Conservation (phyloP, 371 early-diverging fungal species). For the Apophysomyces trapeziformis region DNA sequence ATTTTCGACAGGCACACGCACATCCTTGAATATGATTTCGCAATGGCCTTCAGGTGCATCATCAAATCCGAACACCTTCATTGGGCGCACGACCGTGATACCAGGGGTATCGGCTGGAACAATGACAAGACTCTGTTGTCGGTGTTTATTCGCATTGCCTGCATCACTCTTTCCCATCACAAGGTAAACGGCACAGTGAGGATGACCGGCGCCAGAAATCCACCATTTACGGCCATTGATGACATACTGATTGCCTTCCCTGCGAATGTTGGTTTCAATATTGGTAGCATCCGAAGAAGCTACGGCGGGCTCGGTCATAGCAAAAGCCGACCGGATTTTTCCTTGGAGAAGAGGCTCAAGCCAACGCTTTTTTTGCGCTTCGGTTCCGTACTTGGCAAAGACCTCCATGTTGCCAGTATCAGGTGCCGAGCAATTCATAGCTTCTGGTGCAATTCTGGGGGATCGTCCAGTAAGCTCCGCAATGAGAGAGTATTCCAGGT, state of each 20-base stretch:
- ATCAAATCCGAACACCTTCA: constrained; percentile 93
- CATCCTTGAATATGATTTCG: constrained; percentile 90
- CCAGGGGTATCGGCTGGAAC: constrained; percentile 92
- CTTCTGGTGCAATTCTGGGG: constrained; percentile 82
- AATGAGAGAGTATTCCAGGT: constrained; percentile 91
- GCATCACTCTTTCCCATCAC: constrained; percentile 90
- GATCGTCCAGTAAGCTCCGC: constrained; percentile 89
- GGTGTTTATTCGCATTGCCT: constrained; percentile 70
- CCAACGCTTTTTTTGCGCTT: constrained; percentile 86
- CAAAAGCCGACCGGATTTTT: constrained; percentile 94
- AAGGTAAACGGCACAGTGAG: constrained; percentile 86
- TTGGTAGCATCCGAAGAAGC: constrained; percentile 97
- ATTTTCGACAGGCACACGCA: constrained; percentile 85
- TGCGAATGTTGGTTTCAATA: constrained; percentile 82
- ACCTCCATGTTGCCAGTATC: constrained; percentile 99
- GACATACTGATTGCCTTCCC: constrained; percentile 72
- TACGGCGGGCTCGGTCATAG: constrained; percentile 95
- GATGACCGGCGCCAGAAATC: constrained; percentile 95
- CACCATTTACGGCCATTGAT: constrained; percentile 97
- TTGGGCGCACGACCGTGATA: constrained; percentile 81
- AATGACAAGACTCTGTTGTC: constrained; percentile 89
- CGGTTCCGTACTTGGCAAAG: constrained; percentile 91
- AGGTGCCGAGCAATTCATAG: constrained; percentile 93
- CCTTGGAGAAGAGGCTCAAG: constrained; percentile 87
- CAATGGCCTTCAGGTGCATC: constrained; percentile 96